Conservation (phyloP, 306 rosid species). For the Malus sieversii region DNA sequence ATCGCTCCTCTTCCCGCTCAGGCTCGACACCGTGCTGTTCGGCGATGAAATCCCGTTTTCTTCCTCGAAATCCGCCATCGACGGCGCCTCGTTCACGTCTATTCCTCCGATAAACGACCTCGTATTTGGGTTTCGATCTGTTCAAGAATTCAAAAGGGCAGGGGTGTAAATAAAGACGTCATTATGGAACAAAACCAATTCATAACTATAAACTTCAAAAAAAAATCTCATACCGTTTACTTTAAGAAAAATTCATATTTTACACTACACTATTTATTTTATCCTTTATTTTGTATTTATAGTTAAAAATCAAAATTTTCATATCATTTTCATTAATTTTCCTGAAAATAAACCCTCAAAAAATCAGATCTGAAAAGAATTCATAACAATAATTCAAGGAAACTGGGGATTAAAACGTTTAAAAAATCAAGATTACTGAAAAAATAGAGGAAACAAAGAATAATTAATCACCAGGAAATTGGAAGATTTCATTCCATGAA, state of each 20-base stretch:
- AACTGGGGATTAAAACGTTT: background rate
- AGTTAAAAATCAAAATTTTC: too few relatives aligned
- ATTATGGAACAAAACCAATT: background rate
- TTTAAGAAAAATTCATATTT: too few relatives aligned
- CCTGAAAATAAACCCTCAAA: background rate
- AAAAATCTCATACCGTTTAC: too few relatives aligned
- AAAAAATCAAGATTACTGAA: too few relatives aligned
- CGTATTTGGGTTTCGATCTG: slow-evolving; percentile 50
- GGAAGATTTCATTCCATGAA: slow-evolving; percentile 47
- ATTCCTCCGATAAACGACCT: slow-evolving; percentile 45
- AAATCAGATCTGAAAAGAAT: background rate
- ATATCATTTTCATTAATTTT: too few relatives aligned
- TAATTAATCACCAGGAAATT: slow-evolving; percentile 33
- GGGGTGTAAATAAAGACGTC: background rate
- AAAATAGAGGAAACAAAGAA: background rate
- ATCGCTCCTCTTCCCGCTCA: slow-evolving; percentile 76
- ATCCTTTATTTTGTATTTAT: too few relatives aligned
- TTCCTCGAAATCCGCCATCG: slow-evolving; percentile 36
- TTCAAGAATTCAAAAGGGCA: slow-evolving; percentile 1
- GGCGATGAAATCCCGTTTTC: slow-evolving; percentile 79
- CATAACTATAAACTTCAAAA: background rate
- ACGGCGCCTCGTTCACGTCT: slow-evolving; percentile 38
- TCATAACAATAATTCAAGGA: background rate
- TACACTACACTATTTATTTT: too few relatives aligned
- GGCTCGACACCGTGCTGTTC: slow-evolving; percentile 79